These are phyloP conservation scores for Rubia balearica DNA, from an alignment of 305 asterid species.

Conservation along the genomic window DNA sequence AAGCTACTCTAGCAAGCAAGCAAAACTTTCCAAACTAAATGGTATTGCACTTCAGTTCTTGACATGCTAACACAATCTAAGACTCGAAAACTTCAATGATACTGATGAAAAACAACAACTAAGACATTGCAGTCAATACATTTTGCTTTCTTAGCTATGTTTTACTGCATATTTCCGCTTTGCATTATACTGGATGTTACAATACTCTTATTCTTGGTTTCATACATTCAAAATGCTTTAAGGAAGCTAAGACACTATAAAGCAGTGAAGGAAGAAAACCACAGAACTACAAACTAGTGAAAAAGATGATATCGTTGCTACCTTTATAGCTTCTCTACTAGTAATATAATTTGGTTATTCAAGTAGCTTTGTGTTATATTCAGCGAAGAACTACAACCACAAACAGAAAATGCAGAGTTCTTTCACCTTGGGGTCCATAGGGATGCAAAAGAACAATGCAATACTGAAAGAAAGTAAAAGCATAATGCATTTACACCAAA, in stretches of 20 bases:
- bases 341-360: slow-evolving; percentile 71
- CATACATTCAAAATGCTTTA: not conserved
- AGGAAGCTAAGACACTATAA: not conserved
- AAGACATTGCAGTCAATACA: not conserved
- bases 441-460: not conserved
- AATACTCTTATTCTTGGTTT: not conserved
- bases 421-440: not conserved
- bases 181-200: not conserved
- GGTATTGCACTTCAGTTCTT: not conserved
- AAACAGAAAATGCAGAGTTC: not conserved
- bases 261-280: not conserved
- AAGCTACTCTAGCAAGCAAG: not conserved
- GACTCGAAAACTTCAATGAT: not conserved
- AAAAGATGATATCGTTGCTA: slow-evolving; percentile 9
- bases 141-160: not conserved
- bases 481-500: not conserved
- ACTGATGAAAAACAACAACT: not conserved
- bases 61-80: not conserved
- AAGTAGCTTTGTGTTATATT: slow-evolving; percentile 66
- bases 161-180: not conserved
- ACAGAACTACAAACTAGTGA: not conserved
- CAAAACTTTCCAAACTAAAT: not conserved
- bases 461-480: not conserved
- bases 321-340: slow-evolving; percentile 78
- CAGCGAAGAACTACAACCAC: slow-evolving; percentile 52